Evolutionary conservation across 805 yeast species (phyloP), one percentile per base, ranked within the genome.

Genomic region (Wickerhamiella cacticola): DNA sequence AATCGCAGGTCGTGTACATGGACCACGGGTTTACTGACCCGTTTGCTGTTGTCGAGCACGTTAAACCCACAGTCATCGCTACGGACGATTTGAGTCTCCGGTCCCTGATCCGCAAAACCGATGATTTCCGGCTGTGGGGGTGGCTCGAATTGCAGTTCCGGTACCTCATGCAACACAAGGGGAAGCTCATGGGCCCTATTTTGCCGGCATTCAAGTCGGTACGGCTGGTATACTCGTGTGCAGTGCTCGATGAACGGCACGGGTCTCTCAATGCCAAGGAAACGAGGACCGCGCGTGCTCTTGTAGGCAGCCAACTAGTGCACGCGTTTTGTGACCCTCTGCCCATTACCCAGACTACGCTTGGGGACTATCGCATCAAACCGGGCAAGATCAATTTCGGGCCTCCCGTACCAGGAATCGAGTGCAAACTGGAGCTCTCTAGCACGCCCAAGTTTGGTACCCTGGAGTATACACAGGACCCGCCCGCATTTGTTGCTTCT

Each of bases 261-360:
- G 52, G 49, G 6, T 42, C 50, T 5, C 50, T 62, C 31, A 49
- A 59, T 8, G 49, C 64, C 1, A 46, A 48, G 6, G 58, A 61
- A 6, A 45, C 59, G 9, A 50, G 55, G 8, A 46, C 29, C 3
- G 49, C 63, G 6, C 51, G 69, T 12, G 63, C 64, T 3, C 56
- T 64, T 13, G 48, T 64, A 3, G 70, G 70, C 5, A 49, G 67
- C 1, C 59, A 59, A 35, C 52, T 67, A 19, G 42, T 67, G 10
- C 67, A 63, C 42, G 54, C 64, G 1, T 49, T 66, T 9, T 51
- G 55, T 21, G 49, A 56, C 13, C 63, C 68, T 2, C 38, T 41
- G 1, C 66, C 70, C 5, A 29, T 67, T 5, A 51, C 63, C 26
- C 70, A 67, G 52, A 65, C 70, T 3, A 22, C 44, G 2, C 33